Evolutionary conservation across 73 alveolate genomes (phyloP).

Genomic region (Paramecium biaurelia): DNA sequence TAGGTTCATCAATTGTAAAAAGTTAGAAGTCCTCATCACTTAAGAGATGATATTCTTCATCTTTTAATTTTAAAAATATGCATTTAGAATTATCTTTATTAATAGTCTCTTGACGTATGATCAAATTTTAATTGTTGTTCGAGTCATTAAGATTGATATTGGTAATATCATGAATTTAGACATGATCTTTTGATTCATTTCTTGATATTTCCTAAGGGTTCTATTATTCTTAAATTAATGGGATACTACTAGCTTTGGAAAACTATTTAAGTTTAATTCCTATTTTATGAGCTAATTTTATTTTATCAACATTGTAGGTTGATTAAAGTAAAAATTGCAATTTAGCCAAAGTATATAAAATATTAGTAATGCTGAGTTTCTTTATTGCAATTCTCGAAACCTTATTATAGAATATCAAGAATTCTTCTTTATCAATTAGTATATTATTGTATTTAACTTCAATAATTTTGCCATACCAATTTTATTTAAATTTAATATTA

Average conservation of each 20-base stretch:
- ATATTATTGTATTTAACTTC: not conserved
- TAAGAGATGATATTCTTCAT: not conserved
- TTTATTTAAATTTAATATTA: not conserved
- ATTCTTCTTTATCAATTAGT: not conserved
- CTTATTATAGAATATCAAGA: not conserved
- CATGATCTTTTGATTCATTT: not conserved
- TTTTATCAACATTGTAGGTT: not conserved
- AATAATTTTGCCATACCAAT: constrained; percentile 27
- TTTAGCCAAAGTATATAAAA: not conserved
- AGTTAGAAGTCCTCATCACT: not conserved
- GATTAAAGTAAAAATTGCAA: constrained; percentile 7
- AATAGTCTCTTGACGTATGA: not conserved
- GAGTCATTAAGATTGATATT: not conserved
- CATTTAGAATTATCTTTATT: not conserved
- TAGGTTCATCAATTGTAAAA: not conserved
- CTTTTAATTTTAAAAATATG: not conserved
- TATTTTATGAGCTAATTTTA: constrained; percentile 5
- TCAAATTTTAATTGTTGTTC: not conserved
- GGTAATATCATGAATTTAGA: not conserved
- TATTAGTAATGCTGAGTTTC: not conserved
- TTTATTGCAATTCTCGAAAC: not conserved
- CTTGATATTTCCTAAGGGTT: not conserved
- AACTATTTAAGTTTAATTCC: not conserved
- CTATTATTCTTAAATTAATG: not conserved
- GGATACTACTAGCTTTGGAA: not conserved